Base-by-base conservation (phyloP, 176 grass and related monocot species). In the Canna indica region DNA sequence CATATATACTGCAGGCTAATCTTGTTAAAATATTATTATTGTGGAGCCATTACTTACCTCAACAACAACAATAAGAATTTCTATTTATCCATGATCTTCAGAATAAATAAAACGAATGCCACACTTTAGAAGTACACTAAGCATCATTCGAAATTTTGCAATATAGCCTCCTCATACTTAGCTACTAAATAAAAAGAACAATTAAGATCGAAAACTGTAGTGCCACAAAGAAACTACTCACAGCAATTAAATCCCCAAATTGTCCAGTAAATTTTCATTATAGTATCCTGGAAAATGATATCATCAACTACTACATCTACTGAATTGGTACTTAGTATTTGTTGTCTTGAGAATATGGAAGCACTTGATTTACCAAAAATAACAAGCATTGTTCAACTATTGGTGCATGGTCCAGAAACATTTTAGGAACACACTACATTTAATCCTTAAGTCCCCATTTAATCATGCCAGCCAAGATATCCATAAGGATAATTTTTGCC, bases 181-280 rank as follows among this genome's bases (percentile, higher is more conserved):
- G 27, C 58, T 30, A 60, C 14, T 32, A 60, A 32, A 31, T 10
- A 60, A 13, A 60, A 14, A 12, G 24, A 15, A 39, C 4, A 20
- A 16, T 34, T 34, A 14, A 10, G 39, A 22, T 20, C 8, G 12
- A 22, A 70, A 31, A 50, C 15, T 31, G 26, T 8, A 17, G 6
- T 7, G 28, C 27, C 27, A 31, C 68, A 70, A 61, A 61, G 66
- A 31, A 10, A 56, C n/a, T 83, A 83, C 89, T 85, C 72, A 99
- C 94, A 64, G 94, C 86, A 84, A 99, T 93, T 74, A 99, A 75
- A 65, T 99, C 84, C n/a, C 89, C 94, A 76, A 93, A 99, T 71
- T 90, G 94, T 47, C 90, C 80, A 36, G 94, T 99, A 83, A 99
- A 99, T 93, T 99, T 99, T 74, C n/a, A n/a, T n/a, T n/a, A n/a